Percentiles rank a stretch among this genome's conserved stretches.
Evolutionary conservation across 2,329 filamentous ascomycete species (phyloP).

Genomic region (Clonostachys rosea): DNA sequence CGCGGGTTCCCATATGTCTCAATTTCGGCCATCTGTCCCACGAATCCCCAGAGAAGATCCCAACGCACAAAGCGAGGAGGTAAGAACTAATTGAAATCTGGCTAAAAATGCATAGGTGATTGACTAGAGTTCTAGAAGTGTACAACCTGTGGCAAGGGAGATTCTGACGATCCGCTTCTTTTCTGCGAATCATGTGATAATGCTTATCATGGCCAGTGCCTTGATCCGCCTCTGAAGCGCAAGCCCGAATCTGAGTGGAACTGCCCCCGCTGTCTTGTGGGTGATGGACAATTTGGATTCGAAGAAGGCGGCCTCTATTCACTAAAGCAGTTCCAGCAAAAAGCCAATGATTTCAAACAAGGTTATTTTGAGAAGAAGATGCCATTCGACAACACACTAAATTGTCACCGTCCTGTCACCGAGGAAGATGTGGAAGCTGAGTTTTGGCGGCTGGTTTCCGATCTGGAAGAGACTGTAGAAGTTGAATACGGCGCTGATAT

Average conservation of each 20-base stretch:
- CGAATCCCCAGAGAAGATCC: constrained; percentile 54
- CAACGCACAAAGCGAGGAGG: constrained; percentile 32
- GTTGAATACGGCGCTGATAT: constrained; percentile 98
- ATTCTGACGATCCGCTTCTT: constrained; percentile 66
- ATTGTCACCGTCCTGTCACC: constrained; percentile 75
- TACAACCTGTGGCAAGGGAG: constrained; percentile 78
- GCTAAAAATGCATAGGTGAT: not conserved
- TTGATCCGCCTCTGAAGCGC: constrained; percentile 77
- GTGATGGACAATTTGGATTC: constrained; percentile 94
- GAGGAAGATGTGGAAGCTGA: constrained; percentile 96
- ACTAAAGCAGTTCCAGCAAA: constrained; percentile 91
- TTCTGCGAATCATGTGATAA: constrained; percentile 90
- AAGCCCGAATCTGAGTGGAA: constrained; percentile 91
- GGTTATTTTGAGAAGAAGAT: constrained; percentile 88
- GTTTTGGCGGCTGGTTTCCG: constrained; percentile 94
- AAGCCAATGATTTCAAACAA: constrained; percentile 91
- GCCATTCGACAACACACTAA: constrained; percentile 79
- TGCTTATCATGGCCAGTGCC: constrained; percentile 79
- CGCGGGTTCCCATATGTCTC: constrained; percentile 93
- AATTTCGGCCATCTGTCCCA: constrained; percentile 78
- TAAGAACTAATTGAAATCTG: not conserved
- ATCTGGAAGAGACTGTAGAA: constrained; percentile 91
- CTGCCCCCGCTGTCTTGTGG: constrained; percentile 89
- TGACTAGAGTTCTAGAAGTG: constrained; percentile 51
- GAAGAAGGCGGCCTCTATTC: constrained; percentile 97